Evolutionary conservation across 2,329 filamentous ascomycete genomes (phyloP).

Genomic region (Penicillium sp.): DNA sequence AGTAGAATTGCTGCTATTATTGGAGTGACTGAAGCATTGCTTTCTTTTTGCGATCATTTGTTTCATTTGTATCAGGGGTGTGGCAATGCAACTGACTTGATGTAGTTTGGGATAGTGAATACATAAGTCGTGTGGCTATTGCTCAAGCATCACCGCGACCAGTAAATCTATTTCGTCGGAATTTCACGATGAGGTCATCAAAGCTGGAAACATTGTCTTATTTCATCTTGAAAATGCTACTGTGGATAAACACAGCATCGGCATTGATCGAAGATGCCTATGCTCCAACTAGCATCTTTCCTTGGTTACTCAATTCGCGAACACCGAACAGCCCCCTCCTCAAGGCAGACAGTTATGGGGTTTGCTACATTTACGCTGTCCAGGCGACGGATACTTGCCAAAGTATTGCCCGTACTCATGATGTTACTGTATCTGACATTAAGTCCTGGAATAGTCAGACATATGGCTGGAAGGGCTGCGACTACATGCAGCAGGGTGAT

Average conservation of each 20-base stretch:
- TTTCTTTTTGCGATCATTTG: not conserved
- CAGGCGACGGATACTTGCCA: slow-evolving; percentile 36
- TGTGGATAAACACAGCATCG: not conserved
- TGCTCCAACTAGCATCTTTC: not conserved
- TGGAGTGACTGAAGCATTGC: too few relatives aligned
- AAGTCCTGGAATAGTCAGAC: slow-evolving; percentile 43
- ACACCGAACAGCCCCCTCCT: not conserved
- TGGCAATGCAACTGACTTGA: not conserved
- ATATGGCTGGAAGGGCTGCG: slow-evolving; percentile 47
- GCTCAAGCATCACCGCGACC: not conserved
- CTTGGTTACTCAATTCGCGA: too few relatives aligned
- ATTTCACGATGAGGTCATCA: not conserved
- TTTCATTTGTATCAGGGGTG: not conserved
- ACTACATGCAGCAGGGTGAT: slow-evolving; percentile 25
- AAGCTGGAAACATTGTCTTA: not conserved
- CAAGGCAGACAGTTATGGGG: slow-evolving; percentile 25
- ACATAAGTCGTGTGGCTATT: not conserved
- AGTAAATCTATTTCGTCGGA: not conserved
- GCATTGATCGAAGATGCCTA: not conserved
- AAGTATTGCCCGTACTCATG: slow-evolving; percentile 31
- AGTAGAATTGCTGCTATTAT: not conserved
- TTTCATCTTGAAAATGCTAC: not conserved
- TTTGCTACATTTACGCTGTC: slow-evolving; percentile 40
- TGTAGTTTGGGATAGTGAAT: not conserved
- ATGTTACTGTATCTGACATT: slow-evolving; percentile 40